These are phyloP conservation scores for Syncephalastrum racemosum DNA, from an alignment of 371 early-diverging fungal species.

Conservation along the genomic window DNA sequence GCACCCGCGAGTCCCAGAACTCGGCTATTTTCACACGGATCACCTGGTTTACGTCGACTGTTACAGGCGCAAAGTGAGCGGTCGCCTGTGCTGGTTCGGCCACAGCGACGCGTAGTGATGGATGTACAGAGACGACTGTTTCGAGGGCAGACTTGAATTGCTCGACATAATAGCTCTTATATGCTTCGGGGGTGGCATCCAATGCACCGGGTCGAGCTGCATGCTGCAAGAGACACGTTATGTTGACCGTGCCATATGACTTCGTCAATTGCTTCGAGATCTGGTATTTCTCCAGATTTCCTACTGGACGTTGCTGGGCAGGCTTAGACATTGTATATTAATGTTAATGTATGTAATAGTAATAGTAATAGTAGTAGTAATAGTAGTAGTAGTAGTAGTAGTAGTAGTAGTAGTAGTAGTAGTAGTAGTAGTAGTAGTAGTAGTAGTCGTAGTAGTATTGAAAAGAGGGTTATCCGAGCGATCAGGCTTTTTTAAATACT, in stretches of 20 bases:
- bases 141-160: slow-evolving; percentile 23
- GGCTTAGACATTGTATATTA: too few species aligned
- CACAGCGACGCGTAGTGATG: slow-evolving; percentile 22
- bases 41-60: slow-evolving; percentile 21
- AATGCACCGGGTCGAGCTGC: not conserved
- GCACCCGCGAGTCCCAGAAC: slow-evolving; percentile 12
- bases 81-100: slow-evolving; percentile 15
- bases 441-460: too few species aligned
- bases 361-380: too few species aligned
- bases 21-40: slow-evolving; percentile 7
- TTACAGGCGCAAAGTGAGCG: slow-evolving; percentile 26
- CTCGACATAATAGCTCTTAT: slow-evolving; percentile 17
- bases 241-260: slow-evolving; percentile 33
- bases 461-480: too few species aligned
- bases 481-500: too few species aligned
- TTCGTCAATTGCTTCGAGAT: slow-evolving; percentile 26
- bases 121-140: slow-evolving; percentile 25
- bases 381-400: too few species aligned
- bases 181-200: not conserved
- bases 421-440: too few species aligned
- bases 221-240: slow-evolving; percentile 25
- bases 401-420: too few species aligned
- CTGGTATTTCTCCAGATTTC: slow-evolving; percentile 44
- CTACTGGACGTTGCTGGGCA: slow-evolving; percentile 16
- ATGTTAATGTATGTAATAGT: too few species aligned